Evolutionary conservation across 176 grass and related monocot genomes (phyloP), one percentile per base, ranked within the genome.

Genomic region (Eremochloa ophiuroides): DNA sequence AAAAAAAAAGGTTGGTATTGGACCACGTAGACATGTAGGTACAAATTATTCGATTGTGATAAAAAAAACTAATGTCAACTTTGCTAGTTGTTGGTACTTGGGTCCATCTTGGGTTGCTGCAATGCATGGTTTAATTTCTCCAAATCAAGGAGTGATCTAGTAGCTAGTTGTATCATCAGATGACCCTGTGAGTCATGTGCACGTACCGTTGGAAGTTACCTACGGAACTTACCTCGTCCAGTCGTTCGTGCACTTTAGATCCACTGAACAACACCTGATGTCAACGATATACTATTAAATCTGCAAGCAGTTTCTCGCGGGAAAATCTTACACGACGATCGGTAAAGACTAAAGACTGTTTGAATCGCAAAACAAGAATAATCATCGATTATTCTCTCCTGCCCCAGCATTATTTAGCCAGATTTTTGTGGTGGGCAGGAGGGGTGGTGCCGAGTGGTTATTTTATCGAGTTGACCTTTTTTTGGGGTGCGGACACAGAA

Each of bases 361-460:
- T 85, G 83, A 85, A 59, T 78, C 65, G 37, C 66, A 46, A 82
- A 60, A 28, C 29, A 82, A 89, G 35, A 85, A 82, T 73, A 58
- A 43, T 62, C 14, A 6, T 9, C 4, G 17, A 30, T n/a, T 6
- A 25, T 50, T 27, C 23, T 10, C 1, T 28, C 10, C 5, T 61
- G 25, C 26, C 25, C 0, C 59, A 29, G 26, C 27, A 29, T 29
- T 30, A 29, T 29, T 29, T 16, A 50, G 61, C 42, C 44, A 6
- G 17, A 27, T 67, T 67, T 16, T 7, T 38, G 44, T 33, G 27
- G 10, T 26, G n/a, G 63, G 4, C 2, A 30, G 12, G n/a, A 48
- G 1, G 13, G 10, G 4, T 5, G 23, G 22, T 7, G 42, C 26
- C 26, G 31, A 55, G 31, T 53, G 31, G 31, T 74, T 39, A 65